Evolutionary conservation across 2,329 filamentous ascomycete genomes (phyloP).

Genomic region (Septoria petroselini): DNA sequence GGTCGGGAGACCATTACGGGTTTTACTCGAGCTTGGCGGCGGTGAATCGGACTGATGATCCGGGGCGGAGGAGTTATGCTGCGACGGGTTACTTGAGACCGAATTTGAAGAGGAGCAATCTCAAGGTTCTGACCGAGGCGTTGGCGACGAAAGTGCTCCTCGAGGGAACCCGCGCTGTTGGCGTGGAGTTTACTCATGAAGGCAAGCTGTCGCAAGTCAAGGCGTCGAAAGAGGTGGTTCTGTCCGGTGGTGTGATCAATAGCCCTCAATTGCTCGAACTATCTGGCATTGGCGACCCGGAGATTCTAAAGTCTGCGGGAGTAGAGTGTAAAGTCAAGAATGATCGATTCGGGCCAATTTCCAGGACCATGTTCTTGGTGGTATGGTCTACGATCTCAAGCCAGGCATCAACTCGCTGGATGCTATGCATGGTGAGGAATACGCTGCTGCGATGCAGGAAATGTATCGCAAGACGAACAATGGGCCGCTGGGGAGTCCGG

Average conservation of each 20-base stretch:
- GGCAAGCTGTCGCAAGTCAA: constrained; percentile 38
- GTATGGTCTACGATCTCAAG: constrained; percentile 34
- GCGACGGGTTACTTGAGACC: constrained; percentile 37
- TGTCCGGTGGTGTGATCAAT: constrained; percentile 51
- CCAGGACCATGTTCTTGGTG: constrained; percentile 44
- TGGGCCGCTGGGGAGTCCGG: constrained; percentile 38
- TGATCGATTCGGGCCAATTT: constrained; percentile 55
- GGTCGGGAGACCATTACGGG: constrained; percentile 37
- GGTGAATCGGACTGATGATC: constrained; percentile 34
- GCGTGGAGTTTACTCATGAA: constrained; percentile 44
- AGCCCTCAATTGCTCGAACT: constrained; percentile 54
- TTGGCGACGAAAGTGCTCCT: constrained; percentile 32
- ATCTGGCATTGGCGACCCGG: constrained; percentile 53
- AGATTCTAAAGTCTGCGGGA: constrained; percentile 48
- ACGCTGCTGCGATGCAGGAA: constrained; percentile 36
- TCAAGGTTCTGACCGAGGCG: constrained; percentile 37
- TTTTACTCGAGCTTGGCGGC: constrained; percentile 37
- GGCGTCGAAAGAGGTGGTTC: constrained; percentile 40
- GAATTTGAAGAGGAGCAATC: constrained; percentile 32
- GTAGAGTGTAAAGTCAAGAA: constrained; percentile 50
- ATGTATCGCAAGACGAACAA: constrained; percentile 37
- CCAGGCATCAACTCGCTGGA: constrained; percentile 37
- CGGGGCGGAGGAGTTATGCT: constrained; percentile 36
- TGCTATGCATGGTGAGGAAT: constrained; percentile 38
- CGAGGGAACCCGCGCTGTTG: constrained; percentile 31